A percentile compares a stretch with the other conserved stretches of the same genome.
Conservation (phyloP, 139 green algal species). For the Closterium sp. region DNA sequence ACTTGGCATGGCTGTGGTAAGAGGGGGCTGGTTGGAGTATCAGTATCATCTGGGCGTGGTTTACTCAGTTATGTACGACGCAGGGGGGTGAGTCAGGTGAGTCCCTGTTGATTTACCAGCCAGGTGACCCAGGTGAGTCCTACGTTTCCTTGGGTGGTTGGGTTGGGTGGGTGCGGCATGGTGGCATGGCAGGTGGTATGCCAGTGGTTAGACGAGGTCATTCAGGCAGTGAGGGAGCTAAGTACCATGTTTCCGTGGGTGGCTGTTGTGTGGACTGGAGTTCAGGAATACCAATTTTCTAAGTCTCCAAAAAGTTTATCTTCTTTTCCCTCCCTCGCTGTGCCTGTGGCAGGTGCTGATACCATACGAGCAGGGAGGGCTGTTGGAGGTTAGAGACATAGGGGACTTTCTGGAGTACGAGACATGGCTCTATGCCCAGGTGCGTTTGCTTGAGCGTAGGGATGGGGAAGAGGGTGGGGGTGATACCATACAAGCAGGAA, state of each 20-base stretch:
- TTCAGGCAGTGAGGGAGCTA: too few species aligned
- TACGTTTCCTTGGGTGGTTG: too few species aligned
- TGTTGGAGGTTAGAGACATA: constrained; percentile 15
- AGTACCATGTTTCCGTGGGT: not conserved
- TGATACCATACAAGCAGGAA: not conserved
- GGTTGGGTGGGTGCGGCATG: too few species aligned
- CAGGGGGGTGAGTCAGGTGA: constrained; percentile 12
- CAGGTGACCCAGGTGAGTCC: too few species aligned
- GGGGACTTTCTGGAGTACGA: constrained; percentile 22
- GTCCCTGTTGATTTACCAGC: too few species aligned
- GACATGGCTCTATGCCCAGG: constrained; percentile 19
- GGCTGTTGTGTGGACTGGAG: not conserved
- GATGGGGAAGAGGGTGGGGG: too few species aligned
- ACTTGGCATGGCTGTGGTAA: not conserved
- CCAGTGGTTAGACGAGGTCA: too few species aligned
- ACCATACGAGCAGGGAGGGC: constrained; percentile 5
- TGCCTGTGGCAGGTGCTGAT: not conserved
- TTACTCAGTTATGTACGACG: constrained; percentile 26
- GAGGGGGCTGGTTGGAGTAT: constrained; percentile 19
- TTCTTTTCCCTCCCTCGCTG: too few species aligned
- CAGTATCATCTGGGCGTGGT: constrained; percentile 3
- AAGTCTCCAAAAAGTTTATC: too few species aligned
- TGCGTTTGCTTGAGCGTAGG: not conserved
- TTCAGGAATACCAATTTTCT: too few species aligned
- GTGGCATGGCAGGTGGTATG: too few species aligned